phyloP scores from a whole-genome alignment of 228 moss, liverwort and hornwort species.

The Sphagnum magellanicum region DNA sequence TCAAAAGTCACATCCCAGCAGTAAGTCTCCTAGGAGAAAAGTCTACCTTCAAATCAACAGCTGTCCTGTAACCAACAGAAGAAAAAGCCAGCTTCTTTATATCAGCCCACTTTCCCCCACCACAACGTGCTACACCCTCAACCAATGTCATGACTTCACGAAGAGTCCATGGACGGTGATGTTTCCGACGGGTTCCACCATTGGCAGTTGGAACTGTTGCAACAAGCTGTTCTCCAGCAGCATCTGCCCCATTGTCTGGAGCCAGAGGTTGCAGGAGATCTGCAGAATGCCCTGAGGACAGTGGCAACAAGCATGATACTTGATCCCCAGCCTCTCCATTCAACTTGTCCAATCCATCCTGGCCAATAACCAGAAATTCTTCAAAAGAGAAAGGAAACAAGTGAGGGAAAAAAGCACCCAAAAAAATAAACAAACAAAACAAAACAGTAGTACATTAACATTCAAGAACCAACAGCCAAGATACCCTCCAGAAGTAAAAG shows the following conservation, averaged over 20 bases:
- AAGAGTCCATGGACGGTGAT: constrained; percentile 97
- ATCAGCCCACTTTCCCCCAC: constrained; percentile 99
- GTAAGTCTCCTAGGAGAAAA: no score
- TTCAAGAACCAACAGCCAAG: no score
- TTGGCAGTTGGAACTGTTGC: constrained; percentile 94
- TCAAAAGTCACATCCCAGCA: no score
- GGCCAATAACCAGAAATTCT: constrained; percentile 15
- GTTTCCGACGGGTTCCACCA: constrained; percentile 89
- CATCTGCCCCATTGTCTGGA: constrained; percentile 64
- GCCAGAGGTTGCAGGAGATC: constrained; percentile 64
- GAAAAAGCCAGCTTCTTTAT: constrained; percentile 95
- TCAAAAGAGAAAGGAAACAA: background rate
- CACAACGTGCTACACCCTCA: constrained; percentile 94
- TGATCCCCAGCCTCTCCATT: constrained; percentile 72
- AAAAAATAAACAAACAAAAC: no score
- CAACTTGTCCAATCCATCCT: constrained; percentile 36
- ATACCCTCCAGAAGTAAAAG: no score
- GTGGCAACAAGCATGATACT: constrained; percentile 69
- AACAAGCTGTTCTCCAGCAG: constrained; percentile 55
- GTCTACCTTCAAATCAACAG: constrained; percentile 88
- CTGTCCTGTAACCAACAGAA: constrained; percentile 84
- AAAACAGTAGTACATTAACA: no score
- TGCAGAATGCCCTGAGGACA: constrained; percentile 54
- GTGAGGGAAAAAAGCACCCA: no score
- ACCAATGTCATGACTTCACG: constrained; percentile 95